Evolutionary conservation across 139 green algal species (phyloP).

Genomic region (Volvox africanus): DNA sequence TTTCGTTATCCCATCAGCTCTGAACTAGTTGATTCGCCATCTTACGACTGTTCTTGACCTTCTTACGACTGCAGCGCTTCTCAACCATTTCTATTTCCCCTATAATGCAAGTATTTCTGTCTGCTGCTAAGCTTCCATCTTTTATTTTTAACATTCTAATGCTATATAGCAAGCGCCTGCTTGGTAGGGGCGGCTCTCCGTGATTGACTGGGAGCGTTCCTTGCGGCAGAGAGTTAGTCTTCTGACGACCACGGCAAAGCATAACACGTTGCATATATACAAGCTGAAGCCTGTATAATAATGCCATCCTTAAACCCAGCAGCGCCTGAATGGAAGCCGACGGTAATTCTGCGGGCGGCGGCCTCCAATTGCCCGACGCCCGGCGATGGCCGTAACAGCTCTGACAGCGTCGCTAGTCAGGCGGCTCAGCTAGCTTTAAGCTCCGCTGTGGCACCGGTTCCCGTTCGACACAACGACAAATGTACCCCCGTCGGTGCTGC

Average conservation of each 20-base stretch:
- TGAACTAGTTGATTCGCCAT: neutral
- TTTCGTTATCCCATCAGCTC: neutral
- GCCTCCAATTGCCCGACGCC: neutral
- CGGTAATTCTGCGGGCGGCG: neutral
- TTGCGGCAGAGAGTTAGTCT: neutral
- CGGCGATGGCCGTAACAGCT: neutral
- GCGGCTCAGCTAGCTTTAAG: neutral
- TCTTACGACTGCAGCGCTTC: neutral
- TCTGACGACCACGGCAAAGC: neutral
- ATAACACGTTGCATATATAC: neutral
- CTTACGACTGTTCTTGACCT: neutral
- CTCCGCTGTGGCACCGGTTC: neutral
- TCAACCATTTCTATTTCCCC: neutral
- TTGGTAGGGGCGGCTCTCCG: slow-evolving; percentile 10
- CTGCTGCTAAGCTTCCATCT: neutral
- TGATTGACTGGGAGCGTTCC: neutral
- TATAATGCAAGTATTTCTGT: neutral
- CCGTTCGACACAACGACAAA: neutral
- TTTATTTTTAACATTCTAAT: neutral
- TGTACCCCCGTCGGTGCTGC: slow-evolving; percentile 8
- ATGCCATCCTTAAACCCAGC: slow-evolving; percentile 30
- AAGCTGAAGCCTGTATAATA: neutral
- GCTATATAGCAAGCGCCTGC: slow-evolving; percentile 5
- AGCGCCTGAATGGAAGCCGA: slow-evolving; percentile 5
- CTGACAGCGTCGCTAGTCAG: neutral